Evolutionary conservation across 2,329 filamentous ascomycete species (phyloP), one percentile per base, ranked within the genome.

Genomic region (Tolypocladium tropicale): DNA sequence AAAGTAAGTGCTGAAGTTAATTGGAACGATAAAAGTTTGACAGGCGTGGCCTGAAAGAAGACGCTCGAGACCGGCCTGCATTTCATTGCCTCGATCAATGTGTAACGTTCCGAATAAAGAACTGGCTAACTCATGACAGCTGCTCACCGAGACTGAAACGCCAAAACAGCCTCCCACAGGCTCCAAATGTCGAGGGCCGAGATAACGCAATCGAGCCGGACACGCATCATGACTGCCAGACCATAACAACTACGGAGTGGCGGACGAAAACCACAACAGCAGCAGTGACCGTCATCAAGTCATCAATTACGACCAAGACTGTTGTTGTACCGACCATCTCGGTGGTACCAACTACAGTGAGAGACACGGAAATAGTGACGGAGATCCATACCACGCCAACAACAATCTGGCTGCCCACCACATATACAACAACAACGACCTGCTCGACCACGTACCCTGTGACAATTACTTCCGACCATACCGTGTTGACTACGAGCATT

Each of bases 211-310:
- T 28, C 4, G 11, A 9, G 1, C 3, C 16, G 33, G 36, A 49
- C 36, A 32, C 25, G 21, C 34, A 48, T n/a, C n/a, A n/a, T n/a
- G n/a, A n/a, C 28, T 63, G 62, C 43, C 55, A 56, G 10, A 62
- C 60, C n/a, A 54, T 54, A 7, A 62, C 53, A 36, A 60, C 60
- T 2, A 65, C 64, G 10, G 55, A 60, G 32, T 65, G 60, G 59
- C 43, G 56, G 16, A 65, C 63, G 7, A 59, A 59, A 0, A 62
- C 62, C 4, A 56, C 61, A 5, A 62, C 60, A 6, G 33, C 52
- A 28, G 9, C 46, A 10, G 53, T 59, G 10, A 63, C 62, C 11
- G 55, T 55, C 12, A 48, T 60, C 16, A 25, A 55, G 41, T 53
- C 57, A 1, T 52, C 59, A 5, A 46, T 57, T 16, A 55, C 52